Percentiles rank a stretch among this genome's conserved stretches.
phyloP scores from a whole-genome alignment of 2,329 filamentous ascomycete species.

The Escovopsis sp. region DNA sequence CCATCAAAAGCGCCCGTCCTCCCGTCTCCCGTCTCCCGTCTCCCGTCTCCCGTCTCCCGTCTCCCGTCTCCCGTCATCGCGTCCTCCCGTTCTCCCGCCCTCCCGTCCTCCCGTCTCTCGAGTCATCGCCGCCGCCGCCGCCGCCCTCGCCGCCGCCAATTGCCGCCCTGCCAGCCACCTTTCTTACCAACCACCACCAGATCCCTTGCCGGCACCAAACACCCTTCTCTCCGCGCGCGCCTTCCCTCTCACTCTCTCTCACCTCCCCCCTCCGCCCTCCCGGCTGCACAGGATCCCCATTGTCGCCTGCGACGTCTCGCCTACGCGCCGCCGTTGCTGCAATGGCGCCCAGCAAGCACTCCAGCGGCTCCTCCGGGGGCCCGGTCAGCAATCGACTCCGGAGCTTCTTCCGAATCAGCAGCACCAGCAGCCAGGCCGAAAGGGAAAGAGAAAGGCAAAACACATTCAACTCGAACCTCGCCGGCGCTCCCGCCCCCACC shows the following conservation, averaged over 20 bases:
- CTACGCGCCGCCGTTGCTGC: constrained; percentile 6
- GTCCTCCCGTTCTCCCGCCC: too few relatives aligned
- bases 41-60: too few relatives aligned
- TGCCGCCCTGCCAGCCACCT: background rate
- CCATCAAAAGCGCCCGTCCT: too few relatives aligned
- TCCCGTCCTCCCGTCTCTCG: too few relatives aligned
- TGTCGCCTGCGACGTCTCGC: constrained; percentile 6
- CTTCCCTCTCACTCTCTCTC: background rate
- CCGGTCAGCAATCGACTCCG: constrained; percentile 54
- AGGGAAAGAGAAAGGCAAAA: constrained; percentile 31
- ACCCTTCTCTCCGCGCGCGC: background rate
- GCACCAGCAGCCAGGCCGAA: constrained; percentile 13
- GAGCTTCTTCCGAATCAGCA: constrained; percentile 58
- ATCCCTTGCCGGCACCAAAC: background rate
- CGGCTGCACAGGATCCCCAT: background rate
- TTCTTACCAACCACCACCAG: background rate
- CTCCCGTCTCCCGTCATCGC: too few relatives aligned
- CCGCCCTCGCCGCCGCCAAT: too few relatives aligned
- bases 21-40: too few relatives aligned
- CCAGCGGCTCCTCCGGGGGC: constrained; percentile 31
- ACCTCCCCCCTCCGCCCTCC: background rate
- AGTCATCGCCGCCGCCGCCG: too few relatives aligned
- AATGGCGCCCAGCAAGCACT: constrained; percentile 40
- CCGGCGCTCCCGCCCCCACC: too few relatives aligned
- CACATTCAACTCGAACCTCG: too few relatives aligned